phyloP scores from a whole-genome alignment of 2,329 filamentous ascomycete species.

The Ceratocystis variospora region DNA sequence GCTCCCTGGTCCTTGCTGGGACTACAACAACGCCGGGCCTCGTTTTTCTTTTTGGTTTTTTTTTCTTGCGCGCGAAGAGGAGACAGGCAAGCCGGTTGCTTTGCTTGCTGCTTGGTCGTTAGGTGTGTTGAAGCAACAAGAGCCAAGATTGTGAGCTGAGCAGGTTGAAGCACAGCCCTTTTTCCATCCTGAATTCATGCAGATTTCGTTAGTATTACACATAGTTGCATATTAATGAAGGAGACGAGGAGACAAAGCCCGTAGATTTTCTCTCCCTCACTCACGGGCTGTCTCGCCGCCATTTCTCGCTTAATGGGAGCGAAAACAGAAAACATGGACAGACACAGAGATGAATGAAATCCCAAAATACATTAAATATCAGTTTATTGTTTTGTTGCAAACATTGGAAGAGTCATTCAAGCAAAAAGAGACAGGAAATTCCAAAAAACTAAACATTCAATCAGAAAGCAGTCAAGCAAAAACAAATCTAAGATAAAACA shows the following conservation, averaged over 20 bases:
- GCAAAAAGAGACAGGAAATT: neutral
- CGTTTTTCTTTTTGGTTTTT: neutral
- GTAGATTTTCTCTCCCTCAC: no score
- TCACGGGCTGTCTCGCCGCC: neutral
- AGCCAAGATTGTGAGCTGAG: neutral
- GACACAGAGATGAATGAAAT: neutral
- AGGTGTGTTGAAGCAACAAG: neutral
- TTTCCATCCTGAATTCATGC: neutral
- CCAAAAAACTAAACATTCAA: neutral
- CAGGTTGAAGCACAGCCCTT: neutral
- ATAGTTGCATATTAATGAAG: neutral
- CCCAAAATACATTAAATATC: neutral
- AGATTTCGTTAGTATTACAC: neutral
- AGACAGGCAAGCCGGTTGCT: neutral
- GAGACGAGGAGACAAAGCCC: neutral
- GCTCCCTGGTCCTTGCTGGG: neutral
- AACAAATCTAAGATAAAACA: neutral
- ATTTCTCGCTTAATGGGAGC: neutral
- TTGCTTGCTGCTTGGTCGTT: neutral
- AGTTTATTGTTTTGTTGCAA: neutral
- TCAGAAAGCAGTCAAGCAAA: neutral
- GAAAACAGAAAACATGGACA: neutral
- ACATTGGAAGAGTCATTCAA: neutral
- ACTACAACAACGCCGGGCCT: neutral
- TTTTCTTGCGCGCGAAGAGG: neutral